Conservation (phyloP, 176 grass and related monocot genomes). For the Cenchrus purpureus region DNA sequence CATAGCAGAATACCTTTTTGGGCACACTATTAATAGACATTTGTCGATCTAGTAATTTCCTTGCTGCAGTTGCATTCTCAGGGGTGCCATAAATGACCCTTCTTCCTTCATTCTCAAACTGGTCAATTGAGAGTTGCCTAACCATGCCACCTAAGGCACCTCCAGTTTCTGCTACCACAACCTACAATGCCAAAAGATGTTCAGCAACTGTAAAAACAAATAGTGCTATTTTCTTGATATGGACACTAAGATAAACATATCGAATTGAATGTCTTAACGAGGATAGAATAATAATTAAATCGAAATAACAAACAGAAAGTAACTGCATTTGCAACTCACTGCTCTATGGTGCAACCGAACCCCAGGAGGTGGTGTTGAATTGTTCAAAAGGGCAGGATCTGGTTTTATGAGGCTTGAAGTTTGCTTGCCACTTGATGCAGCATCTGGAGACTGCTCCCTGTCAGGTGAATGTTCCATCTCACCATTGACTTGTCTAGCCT, state of each 20-base stretch:
- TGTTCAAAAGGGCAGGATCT: conserved; percentile 60
- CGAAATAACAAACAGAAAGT: conserved; percentile 32
- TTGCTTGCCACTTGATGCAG: conserved; percentile 62
- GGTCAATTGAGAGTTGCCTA: conserved; percentile 96
- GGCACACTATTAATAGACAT: conserved; percentile 98
- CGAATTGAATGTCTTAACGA: conserved; percentile 2
- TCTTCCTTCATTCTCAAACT: conserved; percentile 99
- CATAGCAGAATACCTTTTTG: conserved; percentile 75
- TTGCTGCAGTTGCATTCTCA: conserved; percentile 92
- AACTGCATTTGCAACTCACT: conserved; percentile 60
- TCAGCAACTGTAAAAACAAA: conserved; percentile 2
- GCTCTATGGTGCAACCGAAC: conserved; percentile 99
- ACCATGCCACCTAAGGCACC: conserved; percentile 99
- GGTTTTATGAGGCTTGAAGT: conserved; percentile 74
- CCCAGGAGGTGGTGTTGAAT: conserved; percentile 65
- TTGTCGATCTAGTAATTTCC: conserved; percentile 91
- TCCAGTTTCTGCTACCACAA: conserved; percentile 97
- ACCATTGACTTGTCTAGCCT: conserved; percentile 80
- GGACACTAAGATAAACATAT: conserved; percentile 15
- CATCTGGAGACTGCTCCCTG: conserved; percentile 61
- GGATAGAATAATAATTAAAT: conserved; percentile 10
- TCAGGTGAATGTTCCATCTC: conserved; percentile 74
- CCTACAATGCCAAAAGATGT: conserved; percentile 49
- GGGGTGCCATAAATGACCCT: conserved; percentile 97
- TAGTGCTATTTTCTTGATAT: not conserved